These are phyloP conservation scores for Podospora australis DNA, from an alignment of 495 filamentous ascomycete species.

Conservation along the genomic window DNA sequence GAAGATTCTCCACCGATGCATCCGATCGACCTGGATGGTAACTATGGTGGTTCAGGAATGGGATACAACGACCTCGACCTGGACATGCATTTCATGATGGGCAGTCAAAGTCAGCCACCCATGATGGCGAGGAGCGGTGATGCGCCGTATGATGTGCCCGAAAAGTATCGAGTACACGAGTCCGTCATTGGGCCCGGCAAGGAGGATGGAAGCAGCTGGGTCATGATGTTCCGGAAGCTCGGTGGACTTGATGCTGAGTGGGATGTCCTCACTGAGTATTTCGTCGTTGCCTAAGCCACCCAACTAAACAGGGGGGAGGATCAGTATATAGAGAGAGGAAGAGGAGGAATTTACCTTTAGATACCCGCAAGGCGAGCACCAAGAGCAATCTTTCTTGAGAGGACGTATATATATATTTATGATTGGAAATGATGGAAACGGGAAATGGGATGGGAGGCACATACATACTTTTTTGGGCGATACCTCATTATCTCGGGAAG, in stretches of 20 bases:
- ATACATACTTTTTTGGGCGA: no score
- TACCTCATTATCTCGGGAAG: no score
- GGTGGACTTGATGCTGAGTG: conserved; percentile 20
- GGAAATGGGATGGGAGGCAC: not conserved
- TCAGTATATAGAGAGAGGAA: not conserved
- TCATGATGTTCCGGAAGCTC: conserved; percentile 27
- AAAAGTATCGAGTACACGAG: conserved; percentile 25
- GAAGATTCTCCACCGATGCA: conserved; percentile 1
- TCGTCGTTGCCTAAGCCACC: no score
- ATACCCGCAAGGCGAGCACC: not conserved
- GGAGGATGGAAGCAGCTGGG: conserved; percentile 26
- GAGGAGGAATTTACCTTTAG: not conserved
- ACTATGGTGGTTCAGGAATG: not conserved
- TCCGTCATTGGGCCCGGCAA: conserved; percentile 23
- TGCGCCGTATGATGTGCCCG: conserved; percentile 27
- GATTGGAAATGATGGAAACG: not conserved
- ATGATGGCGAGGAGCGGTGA: conserved; percentile 15
- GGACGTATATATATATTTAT: conserved; percentile 1
- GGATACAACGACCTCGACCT: not conserved
- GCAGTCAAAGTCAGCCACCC: not conserved
- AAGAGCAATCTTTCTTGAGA: not conserved
- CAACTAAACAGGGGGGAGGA: no score
- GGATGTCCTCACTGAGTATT: conserved; percentile 25
- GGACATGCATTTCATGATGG: not conserved
- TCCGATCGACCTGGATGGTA: not conserved